phyloP scores from a whole-genome alignment of 352 stramenopile genomes.

The Phytophthora fragariaefolia region DNA sequence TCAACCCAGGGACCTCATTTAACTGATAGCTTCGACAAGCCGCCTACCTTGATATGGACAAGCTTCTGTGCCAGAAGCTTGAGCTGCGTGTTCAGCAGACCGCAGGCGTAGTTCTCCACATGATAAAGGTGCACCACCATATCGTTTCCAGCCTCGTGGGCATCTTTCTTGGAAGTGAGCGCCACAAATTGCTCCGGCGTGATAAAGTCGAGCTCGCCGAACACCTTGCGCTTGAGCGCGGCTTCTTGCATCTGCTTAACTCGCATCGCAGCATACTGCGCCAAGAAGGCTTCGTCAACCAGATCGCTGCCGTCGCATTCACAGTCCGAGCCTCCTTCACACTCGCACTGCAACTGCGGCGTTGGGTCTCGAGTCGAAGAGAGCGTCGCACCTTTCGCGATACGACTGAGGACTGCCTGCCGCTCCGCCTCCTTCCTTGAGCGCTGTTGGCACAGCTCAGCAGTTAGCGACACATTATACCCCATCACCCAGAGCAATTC shows the following conservation, averaged over 20 bases:
- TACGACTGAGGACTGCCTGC: constrained; percentile 56
- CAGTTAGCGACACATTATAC: background rate
- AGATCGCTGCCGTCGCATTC: constrained; percentile 57
- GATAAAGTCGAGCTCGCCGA: constrained; percentile 66
- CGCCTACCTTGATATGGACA: constrained; percentile 64
- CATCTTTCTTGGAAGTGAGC: constrained; percentile 31
- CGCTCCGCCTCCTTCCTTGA: constrained; percentile 58
- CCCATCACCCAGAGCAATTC: background rate
- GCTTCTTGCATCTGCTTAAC: constrained; percentile 66
- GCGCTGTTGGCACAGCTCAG: constrained; percentile 33
- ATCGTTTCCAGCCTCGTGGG: constrained; percentile 17
- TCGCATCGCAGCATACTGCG: constrained; percentile 67
- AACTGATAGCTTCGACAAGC: too few species aligned
- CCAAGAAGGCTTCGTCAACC: constrained; percentile 62
- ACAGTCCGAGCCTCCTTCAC: constrained; percentile 42
- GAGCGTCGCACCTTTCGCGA: constrained; percentile 57
- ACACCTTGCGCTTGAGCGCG: constrained; percentile 42
- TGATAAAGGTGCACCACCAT: constrained; percentile 75
- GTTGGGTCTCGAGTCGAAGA: constrained; percentile 10
- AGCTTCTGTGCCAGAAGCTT: constrained; percentile 59
- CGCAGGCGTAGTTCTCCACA: constrained; percentile 75
- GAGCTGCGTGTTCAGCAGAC: constrained; percentile 73
- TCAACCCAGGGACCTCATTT: too few species aligned
- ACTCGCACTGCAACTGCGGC: constrained; percentile 24
- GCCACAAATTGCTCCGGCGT: constrained; percentile 64